A percentile compares a stretch with the other conserved stretches of the same genome.
Conservation (phyloP, 192 early-diverging fungal genomes). For the Rhizoclosmatium sp. region DNA sequence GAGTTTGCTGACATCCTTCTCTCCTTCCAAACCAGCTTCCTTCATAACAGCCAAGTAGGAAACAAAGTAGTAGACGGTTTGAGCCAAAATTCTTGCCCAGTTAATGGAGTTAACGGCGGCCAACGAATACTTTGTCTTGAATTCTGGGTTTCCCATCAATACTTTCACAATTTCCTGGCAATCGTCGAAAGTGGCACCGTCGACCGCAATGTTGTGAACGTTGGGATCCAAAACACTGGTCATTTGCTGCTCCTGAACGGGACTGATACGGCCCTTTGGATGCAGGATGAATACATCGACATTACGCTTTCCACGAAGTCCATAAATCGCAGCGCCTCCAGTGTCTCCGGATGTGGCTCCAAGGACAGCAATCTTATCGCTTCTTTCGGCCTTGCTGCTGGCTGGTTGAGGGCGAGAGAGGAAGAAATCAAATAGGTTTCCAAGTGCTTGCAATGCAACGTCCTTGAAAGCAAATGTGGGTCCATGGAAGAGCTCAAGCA, state of each 20-base stretch:
- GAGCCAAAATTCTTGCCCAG: slow-evolving; percentile 97
- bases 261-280: slow-evolving; percentile 87
- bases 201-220: slow-evolving; percentile 91
- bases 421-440: slow-evolving; percentile 98
- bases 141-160: slow-evolving; percentile 80
- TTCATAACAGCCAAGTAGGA: slow-evolving; percentile 74
- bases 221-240: slow-evolving; percentile 93
- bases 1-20: slow-evolving; percentile 26
- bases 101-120: slow-evolving; percentile 99
- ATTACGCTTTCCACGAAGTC: slow-evolving; percentile 90
- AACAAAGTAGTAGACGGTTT: slow-evolving; percentile 96
- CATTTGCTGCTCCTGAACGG: slow-evolving; percentile 99
- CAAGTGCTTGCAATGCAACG: slow-evolving; percentile 94
- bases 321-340: slow-evolving; percentile 98
- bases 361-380: slow-evolving; percentile 74
- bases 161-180: slow-evolving; percentile 95
- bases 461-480: slow-evolving; percentile 99
- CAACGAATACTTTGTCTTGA: slow-evolving; percentile 78
- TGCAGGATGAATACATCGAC: slow-evolving; percentile 93
- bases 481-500: slow-evolving; percentile 95
- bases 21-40: slow-evolving; percentile 26
- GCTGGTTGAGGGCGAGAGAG: slow-evolving; percentile 65
- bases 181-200: slow-evolving; percentile 94
- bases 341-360: slow-evolving; percentile 98
- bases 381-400: background rate